These are phyloP conservation scores for Arabidopsis thaliana DNA, from an alignment of 345 rosid species.

Conservation along the genomic window DNA sequence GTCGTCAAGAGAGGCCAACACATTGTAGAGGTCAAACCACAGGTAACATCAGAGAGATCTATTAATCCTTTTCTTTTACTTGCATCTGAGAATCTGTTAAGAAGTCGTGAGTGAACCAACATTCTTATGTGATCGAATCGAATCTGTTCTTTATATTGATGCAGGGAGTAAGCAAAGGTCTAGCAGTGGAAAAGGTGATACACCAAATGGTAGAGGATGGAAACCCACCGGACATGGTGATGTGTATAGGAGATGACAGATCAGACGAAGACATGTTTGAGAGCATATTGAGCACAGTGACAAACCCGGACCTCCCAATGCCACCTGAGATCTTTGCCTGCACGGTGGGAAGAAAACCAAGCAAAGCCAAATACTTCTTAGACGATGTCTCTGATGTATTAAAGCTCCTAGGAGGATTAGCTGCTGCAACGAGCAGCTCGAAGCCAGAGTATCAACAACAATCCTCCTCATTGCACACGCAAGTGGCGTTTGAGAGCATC, in stretches of 20 bases:
- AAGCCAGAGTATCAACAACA: conserved; percentile 49
- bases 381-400: conserved; percentile 69
- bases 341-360: conserved; percentile 85
- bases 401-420: conserved; percentile 73
- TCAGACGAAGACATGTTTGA: conserved; percentile 96
- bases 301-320: conserved; percentile 56
- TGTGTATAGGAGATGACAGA: conserved; percentile 91
- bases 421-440: conserved; percentile 52
- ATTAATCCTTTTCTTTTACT: neutral
- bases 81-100: neutral
- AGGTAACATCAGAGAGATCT: conserved; percentile 49
- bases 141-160: conserved; percentile 6
- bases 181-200: conserved; percentile 73
- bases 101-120: neutral
- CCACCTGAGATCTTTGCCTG: conserved; percentile 85
- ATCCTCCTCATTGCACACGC: conserved; percentile 27
- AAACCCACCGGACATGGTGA: conserved; percentile 72
- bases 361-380: conserved; percentile 88
- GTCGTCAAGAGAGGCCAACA: conserved; percentile 86
- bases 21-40: conserved; percentile 93
- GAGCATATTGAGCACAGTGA: conserved; percentile 63
- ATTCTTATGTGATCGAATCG: neutral
- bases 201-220: conserved; percentile 57
- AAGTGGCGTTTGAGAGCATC: conserved; percentile 68
- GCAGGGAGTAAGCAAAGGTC: conserved; percentile 90